These are phyloP conservation scores for Suillus brevipes DNA, from an alignment of 768 basidiomycete species.

Conservation along the genomic window DNA sequence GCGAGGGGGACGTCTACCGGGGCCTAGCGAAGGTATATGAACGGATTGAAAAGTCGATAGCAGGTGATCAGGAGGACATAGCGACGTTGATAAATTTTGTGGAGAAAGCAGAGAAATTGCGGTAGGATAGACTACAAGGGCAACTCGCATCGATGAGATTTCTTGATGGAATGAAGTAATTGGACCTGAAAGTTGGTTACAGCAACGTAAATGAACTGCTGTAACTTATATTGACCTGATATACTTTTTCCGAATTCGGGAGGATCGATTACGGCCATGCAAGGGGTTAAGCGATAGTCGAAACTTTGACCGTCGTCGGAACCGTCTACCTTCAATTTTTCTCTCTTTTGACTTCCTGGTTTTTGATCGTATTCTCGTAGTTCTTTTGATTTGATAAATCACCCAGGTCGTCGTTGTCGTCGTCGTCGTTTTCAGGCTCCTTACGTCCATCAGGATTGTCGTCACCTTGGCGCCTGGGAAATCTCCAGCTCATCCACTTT, in stretches of 20 bases:
- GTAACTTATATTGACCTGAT: not conserved
- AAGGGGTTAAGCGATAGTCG: not conserved
- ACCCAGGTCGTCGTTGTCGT: not conserved
- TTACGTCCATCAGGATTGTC: not conserved
- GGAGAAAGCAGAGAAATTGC: constrained; percentile 40
- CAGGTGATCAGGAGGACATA: constrained; percentile 40
- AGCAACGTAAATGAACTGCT: constrained; percentile 12
- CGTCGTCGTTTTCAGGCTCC: not conserved
- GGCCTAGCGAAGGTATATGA: constrained; percentile 49
- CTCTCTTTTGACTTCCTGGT: not conserved
- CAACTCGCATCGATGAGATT: not conserved
- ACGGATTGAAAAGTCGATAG: constrained; percentile 42
- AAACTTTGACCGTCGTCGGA: not conserved
- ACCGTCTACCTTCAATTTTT: not conserved
- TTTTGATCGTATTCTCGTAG: not conserved
- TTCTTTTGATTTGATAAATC: not conserved
- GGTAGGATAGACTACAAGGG: constrained; percentile 4
- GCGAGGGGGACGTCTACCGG: constrained; percentile 45
- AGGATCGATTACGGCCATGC: constrained; percentile 3
- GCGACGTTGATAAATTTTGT: constrained; percentile 45
- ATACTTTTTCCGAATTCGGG: constrained; percentile 4
- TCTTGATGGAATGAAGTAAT: not conserved
- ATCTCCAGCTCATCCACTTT: not conserved
- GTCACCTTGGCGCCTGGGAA: constrained; percentile 1
- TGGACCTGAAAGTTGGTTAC: not conserved